Evolutionary conservation across 2,329 filamentous ascomycete species (phyloP).

Genomic region (Paraphoma sp.): DNA sequence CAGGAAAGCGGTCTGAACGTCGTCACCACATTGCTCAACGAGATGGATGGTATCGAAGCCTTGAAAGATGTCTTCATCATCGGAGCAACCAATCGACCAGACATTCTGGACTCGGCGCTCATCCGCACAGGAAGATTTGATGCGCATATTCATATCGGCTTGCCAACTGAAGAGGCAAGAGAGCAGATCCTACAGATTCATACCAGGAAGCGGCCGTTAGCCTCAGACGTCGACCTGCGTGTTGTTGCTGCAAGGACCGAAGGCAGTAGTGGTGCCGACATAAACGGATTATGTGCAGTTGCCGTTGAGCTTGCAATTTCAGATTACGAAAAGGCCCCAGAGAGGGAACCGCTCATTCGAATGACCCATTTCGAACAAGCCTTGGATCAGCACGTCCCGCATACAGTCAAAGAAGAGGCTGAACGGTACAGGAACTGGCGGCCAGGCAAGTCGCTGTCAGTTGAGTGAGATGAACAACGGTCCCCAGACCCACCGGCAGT

Average conservation of each 20-base stretch:
- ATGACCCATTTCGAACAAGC: conserved; percentile 59
- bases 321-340: conserved; percentile 34
- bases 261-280: conserved; percentile 86
- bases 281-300: conserved; percentile 63
- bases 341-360: conserved; percentile 39
- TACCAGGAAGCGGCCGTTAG: conserved; percentile 65
- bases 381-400: conserved; percentile 48
- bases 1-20: conserved; percentile 74
- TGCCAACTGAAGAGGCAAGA: conserved; percentile 75
- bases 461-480: conserved; percentile 15
- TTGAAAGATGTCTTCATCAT: conserved; percentile 84
- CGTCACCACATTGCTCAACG: conserved; percentile 85
- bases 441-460: conserved; percentile 41
- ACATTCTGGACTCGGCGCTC: conserved; percentile 83
- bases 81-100: conserved; percentile 89
- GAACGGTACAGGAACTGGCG: conserved; percentile 53
- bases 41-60: conserved; percentile 94
- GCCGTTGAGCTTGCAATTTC: conserved; percentile 47
- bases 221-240: conserved; percentile 69
- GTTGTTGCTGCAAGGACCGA: conserved; percentile 70
- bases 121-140: conserved; percentile 87
- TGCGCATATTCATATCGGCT: conserved; percentile 82
- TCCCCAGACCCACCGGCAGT: not conserved
- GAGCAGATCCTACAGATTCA: conserved; percentile 77
- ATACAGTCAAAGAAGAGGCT: conserved; percentile 50